phyloP scores from a whole-genome alignment of 2,329 filamentous ascomycete species.

The Pyrenophora graminea region DNA sequence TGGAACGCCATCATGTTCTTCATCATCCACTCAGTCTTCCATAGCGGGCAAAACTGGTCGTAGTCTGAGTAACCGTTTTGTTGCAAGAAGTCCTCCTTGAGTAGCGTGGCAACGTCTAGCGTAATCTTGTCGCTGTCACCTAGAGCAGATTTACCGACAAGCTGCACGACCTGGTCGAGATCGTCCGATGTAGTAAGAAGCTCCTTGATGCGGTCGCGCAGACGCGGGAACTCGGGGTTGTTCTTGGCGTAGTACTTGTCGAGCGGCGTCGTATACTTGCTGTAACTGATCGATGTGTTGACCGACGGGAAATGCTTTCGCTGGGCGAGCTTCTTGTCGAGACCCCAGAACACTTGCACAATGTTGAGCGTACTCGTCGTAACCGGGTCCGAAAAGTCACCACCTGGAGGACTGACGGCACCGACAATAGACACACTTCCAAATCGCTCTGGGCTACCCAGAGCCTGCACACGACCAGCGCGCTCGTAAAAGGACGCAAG shows the following conservation, averaged over 20 bases:
- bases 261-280: conserved; percentile 87
- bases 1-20: conserved; percentile 98
- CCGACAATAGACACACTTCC: conserved; percentile 98
- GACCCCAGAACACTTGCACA: conserved; percentile 99
- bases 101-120: conserved; percentile 82
- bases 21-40: conserved; percentile 99
- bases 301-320: conserved; percentile 99
- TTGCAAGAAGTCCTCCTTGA: conserved; percentile 99
- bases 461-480: conserved; percentile 81
- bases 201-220: conserved; percentile 91
- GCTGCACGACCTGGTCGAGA: conserved; percentile 96
- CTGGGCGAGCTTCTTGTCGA: conserved; percentile 99
- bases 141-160: conserved; percentile 95
- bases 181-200: conserved; percentile 94
- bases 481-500: conserved; percentile 99
- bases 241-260: conserved; percentile 95
- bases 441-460: conserved; percentile 85
- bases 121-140: conserved; percentile 99
- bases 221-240: conserved; percentile 88
- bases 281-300: conserved; percentile 93
- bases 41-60: conserved; percentile 97
- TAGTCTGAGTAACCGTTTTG: conserved; percentile 99
- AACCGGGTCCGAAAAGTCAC: conserved; percentile 98
- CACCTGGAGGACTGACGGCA: conserved; percentile 94
- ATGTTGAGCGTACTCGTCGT: conserved; percentile 93